Evolutionary conservation across 2,329 filamentous ascomycete species (phyloP).

Genomic region (Teratosphaeria pseudoeucalypti): DNA sequence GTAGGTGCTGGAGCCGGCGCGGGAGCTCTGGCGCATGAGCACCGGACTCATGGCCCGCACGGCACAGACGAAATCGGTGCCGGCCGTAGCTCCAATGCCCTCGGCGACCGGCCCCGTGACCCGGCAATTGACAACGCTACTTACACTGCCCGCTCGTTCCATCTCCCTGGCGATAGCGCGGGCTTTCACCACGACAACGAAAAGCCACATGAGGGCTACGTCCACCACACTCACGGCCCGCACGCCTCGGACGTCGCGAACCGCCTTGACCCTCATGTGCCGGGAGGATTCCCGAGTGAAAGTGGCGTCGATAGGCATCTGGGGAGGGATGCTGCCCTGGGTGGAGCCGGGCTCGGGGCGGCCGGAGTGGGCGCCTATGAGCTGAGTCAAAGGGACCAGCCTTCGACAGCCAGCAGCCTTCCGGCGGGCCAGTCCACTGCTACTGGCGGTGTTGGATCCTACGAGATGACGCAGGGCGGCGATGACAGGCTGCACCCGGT

Average conservation of each 20-base stretch:
- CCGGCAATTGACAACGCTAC: constrained; percentile 16
- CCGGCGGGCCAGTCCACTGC: constrained; percentile 10
- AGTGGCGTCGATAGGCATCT: constrained; percentile 10
- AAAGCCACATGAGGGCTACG: constrained; percentile 6
- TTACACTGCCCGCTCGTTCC: constrained; percentile 16
- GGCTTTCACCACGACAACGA: constrained; percentile 5
- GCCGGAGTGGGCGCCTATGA: constrained; percentile 11
- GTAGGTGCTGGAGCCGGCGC: not conserved
- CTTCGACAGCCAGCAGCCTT: not conserved
- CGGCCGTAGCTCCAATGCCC: constrained; percentile 2
- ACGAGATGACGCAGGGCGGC: constrained; percentile 4
- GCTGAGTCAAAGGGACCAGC: not conserved
- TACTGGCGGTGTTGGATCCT: constrained; percentile 16
- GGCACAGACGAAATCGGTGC: constrained; percentile 1
- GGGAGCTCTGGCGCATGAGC: not conserved
- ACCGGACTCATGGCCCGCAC: not conserved
- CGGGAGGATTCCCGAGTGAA: constrained; percentile 22
- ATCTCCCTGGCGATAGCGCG: constrained; percentile 8
- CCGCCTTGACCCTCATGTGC: constrained; percentile 26
- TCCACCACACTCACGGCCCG: constrained; percentile 14
- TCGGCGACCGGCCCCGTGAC: not conserved
- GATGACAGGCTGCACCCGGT: not conserved
- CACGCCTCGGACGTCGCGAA: constrained; percentile 17
- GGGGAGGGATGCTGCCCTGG: constrained; percentile 14
- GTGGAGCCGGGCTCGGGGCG: constrained; percentile 7